phyloP scores from a whole-genome alignment of 2,329 filamentous ascomycete genomes.

The Ilyonectria destructans region DNA sequence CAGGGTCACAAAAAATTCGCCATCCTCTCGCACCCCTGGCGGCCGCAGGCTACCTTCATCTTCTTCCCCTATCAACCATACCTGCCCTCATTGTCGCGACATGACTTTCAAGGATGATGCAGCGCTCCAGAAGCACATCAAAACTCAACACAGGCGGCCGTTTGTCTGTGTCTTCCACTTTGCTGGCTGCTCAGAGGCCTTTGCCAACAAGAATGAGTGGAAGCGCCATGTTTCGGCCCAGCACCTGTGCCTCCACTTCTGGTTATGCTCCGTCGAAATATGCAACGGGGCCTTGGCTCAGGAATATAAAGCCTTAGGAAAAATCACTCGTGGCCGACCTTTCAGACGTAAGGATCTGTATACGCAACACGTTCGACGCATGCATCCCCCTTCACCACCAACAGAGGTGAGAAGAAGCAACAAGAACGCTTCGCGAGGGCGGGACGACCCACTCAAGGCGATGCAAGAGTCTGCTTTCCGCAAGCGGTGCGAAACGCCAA shows the following conservation, averaged over 20 bases:
- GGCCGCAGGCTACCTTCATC: constrained; percentile 33
- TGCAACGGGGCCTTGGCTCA: constrained; percentile 60
- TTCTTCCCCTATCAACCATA: not conserved
- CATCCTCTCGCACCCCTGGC: not conserved
- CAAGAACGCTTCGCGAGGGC: constrained; percentile 56
- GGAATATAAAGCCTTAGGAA: constrained; percentile 28
- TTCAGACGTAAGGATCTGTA: constrained; percentile 97
- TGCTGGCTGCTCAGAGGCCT: constrained; percentile 82
- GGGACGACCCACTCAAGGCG: constrained; percentile 69
- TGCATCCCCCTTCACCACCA: constrained; percentile 74
- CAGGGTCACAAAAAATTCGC: constrained; percentile 29
- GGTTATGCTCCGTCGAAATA: constrained; percentile 79
- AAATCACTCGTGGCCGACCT: constrained; percentile 69
- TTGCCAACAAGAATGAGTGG: constrained; percentile 93
- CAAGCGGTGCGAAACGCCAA: constrained; percentile 75
- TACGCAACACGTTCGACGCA: constrained; percentile 88
- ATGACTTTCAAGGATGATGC: constrained; percentile 61
- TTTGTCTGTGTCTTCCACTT: constrained; percentile 86
- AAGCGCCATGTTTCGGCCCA: constrained; percentile 89
- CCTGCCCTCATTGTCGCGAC: constrained; percentile 40
- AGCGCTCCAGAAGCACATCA: constrained; percentile 66
- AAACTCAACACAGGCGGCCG: constrained; percentile 70
- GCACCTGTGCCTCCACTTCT: constrained; percentile 83
- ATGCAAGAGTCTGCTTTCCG: constrained; percentile 74
- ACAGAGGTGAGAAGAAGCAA: constrained; percentile 58